Conservation (phyloP, 176 grass and related monocot genomes). For the Oryza glumipatula region DNA sequence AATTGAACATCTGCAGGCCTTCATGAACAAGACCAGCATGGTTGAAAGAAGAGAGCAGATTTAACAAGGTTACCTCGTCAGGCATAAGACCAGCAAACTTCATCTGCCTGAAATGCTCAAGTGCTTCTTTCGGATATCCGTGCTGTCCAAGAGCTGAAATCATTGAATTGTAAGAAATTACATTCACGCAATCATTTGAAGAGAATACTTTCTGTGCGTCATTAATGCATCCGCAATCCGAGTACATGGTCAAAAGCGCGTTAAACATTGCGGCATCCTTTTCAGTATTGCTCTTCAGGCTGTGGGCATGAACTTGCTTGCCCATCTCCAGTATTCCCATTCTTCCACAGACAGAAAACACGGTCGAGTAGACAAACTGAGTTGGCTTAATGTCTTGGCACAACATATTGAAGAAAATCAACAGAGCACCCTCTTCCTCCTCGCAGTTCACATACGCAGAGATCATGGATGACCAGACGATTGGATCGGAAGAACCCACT, state of each 20-base stretch:
- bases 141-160: constrained; percentile 54
- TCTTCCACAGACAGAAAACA: constrained; percentile 25
- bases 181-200: constrained; percentile 30
- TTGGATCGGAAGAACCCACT: constrained; percentile 13
- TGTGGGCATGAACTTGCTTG: constrained; percentile 40
- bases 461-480: constrained; percentile 46
- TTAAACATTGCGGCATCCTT: constrained; percentile 42
- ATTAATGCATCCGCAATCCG: constrained; percentile 43
- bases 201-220: constrained; percentile 47
- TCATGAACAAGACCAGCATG: constrained; percentile 51
- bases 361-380: constrained; percentile 44
- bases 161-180: constrained; percentile 48
- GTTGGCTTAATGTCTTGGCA: constrained; percentile 37
- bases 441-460: constrained; percentile 38
- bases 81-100: constrained; percentile 34
- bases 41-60: constrained; percentile 48
- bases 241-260: constrained; percentile 56
- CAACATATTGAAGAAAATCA: constrained; percentile 41
- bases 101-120: constrained; percentile 36
- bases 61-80: constrained; percentile 52
- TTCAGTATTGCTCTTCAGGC: constrained; percentile 40
- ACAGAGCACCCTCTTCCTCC: constrained; percentile 33
- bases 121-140: constrained; percentile 32
- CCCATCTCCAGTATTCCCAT: constrained; percentile 42
- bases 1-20: constrained; percentile 40